Base-by-base conservation (phyloP, 2,329 filamentous ascomycete species). In the Cryoendolithus antarcticus region DNA sequence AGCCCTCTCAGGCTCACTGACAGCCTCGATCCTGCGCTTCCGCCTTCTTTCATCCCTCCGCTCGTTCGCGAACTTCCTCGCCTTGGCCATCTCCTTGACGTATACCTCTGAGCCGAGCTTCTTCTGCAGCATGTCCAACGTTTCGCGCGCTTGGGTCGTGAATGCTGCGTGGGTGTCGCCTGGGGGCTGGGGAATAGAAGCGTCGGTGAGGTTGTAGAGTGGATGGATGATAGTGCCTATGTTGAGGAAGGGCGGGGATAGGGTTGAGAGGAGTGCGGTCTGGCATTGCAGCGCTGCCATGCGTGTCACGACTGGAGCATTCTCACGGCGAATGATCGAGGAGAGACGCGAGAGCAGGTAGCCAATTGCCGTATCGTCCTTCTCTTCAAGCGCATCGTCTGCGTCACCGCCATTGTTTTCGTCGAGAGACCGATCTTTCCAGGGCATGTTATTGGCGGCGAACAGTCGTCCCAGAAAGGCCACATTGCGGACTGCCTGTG, bases 21-120 rank as follows among this genome's bases (percentile, higher is more conserved):
- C 78, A 8, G 84, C 84, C 57, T 93, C 88, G 47, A 96, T 84
- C 62, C 85, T 84, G 53, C 91, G 75, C 74, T 98, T 98, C 47
- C 72, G 75, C 39, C 81, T 76, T 47, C 93, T 69, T 53, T 78
- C 75, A 56, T 85, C 76, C 48, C 91, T 71, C 53, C 80, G 76
- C 47, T 72, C 71, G 54, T 74, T 75, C 11, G 91, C 78, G 10
- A 71, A 73, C 38, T 82, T 77, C 44, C 85, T 76, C 5, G 93
- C 84, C 31, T 72, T 72, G 30, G 83, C 62, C 54, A 96, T 69
- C 34, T 80, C 71, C 39, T 71, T 69, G n/a, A 88, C 77, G 62
- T 88, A 98, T 45, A 75, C 76, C 1, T 77, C 74, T 2, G 82
- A 85, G 31, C 89, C 91, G 37, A 94, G 69, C 56, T 83, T 86